These are phyloP conservation scores for Neoscytalidium dimidiatum DNA, from an alignment of 2,329 filamentous ascomycete species.

Conservation along the genomic window DNA sequence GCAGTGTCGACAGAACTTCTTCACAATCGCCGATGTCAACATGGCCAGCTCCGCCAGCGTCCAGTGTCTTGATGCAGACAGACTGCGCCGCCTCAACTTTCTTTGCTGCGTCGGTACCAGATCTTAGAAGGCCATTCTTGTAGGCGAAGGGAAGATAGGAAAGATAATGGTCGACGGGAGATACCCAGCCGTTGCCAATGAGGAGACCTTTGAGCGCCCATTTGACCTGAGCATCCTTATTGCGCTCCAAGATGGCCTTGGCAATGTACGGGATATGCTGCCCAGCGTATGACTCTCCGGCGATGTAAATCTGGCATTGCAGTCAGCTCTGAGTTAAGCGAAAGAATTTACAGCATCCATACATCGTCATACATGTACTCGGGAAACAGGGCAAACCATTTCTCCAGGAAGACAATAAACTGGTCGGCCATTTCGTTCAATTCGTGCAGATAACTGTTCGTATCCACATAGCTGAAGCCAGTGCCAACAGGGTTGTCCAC, in stretches of 20 bases:
- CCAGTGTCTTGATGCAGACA: constrained; percentile 65
- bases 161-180: constrained; percentile 84
- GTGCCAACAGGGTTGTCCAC: constrained; percentile 97
- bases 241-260: constrained; percentile 84
- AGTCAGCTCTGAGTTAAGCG: neutral
- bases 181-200: constrained; percentile 98
- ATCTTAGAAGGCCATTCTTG: constrained; percentile 70
- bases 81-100: constrained; percentile 69
- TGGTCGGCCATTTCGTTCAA: constrained; percentile 86
- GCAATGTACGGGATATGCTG: constrained; percentile 98
- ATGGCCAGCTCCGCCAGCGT: constrained; percentile 58
- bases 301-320: constrained; percentile 74
- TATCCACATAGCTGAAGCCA: constrained; percentile 93
- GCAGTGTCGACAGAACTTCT: constrained; percentile 69
- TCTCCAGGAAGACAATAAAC: constrained; percentile 85
- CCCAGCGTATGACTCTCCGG: constrained; percentile 94
- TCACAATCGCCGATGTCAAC: constrained; percentile 77
- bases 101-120: constrained; percentile 64
- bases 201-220: constrained; percentile 86
- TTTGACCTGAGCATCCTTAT: constrained; percentile 58
- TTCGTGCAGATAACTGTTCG: constrained; percentile 81
- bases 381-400: constrained; percentile 87
- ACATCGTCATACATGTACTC: constrained; percentile 92
- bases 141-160: constrained; percentile 83
- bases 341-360: constrained; percentile 44